These are phyloP conservation scores for Coffea canephora DNA, from an alignment of 257 asterid genomes.

Conservation along the genomic window DNA sequence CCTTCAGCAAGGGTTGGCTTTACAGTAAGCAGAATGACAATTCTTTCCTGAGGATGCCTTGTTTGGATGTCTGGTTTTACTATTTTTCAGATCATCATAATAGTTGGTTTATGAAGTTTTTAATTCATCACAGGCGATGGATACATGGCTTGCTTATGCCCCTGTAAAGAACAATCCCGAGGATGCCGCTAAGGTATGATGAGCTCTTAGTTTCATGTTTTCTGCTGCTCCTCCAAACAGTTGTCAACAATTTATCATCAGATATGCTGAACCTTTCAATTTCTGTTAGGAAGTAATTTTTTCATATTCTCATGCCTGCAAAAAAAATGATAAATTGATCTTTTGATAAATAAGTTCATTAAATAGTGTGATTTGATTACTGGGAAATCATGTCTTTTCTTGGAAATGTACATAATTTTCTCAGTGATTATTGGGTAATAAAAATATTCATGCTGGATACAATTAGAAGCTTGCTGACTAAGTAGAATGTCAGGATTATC, in stretches of 20 bases:
- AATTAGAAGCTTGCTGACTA: neutral
- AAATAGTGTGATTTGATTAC: neutral
- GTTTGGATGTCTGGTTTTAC: constrained; percentile 7
- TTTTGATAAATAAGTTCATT: neutral
- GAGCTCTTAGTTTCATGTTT: neutral
- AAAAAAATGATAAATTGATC: neutral
- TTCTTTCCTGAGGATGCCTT: neutral
- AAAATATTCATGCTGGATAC: neutral
- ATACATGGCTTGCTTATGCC: constrained; percentile 95
- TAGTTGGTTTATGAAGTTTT: constrained; percentile 2
- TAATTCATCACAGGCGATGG: constrained; percentile 58
- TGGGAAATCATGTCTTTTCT: neutral
- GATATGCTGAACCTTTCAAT: neutral
- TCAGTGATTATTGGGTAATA: neutral
- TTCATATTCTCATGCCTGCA: neutral
- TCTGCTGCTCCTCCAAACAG: neutral
- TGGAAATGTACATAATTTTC: neutral
- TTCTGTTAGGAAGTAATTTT: neutral
- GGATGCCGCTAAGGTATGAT: constrained; percentile 94
- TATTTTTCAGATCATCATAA: neutral
- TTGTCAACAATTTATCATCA: neutral
- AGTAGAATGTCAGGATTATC: neutral
- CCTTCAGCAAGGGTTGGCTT: constrained; percentile 97
- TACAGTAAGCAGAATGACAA: constrained; percentile 59
- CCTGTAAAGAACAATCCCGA: constrained; percentile 99